phyloP scores from a whole-genome alignment of 1,284 basidiomycete genomes.

The Heterobasidion parviporum region DNA sequence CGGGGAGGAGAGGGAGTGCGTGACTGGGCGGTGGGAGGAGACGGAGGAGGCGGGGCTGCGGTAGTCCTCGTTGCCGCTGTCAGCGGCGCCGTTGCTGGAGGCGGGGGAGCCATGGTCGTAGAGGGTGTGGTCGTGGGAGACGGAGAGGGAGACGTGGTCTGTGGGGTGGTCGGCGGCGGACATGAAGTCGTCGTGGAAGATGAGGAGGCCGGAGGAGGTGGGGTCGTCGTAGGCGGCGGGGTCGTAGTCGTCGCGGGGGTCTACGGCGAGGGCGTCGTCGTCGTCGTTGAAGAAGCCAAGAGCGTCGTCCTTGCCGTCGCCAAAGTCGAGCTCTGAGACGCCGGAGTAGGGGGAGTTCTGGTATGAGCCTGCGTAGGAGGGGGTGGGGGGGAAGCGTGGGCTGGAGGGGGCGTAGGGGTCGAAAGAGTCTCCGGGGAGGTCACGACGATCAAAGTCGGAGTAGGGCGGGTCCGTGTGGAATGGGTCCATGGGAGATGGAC shows the following conservation, averaged over 20 bases:
- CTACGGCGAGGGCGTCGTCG: slow-evolving; percentile 24
- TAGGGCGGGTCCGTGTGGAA: not conserved
- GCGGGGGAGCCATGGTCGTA: slow-evolving; percentile 56
- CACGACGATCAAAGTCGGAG: not conserved
- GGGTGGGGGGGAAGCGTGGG: slow-evolving; percentile 34
- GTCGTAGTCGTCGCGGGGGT: slow-evolving; percentile 45
- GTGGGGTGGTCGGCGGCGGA: slow-evolving; percentile 22
- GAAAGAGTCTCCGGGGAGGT: slow-evolving; percentile 6
- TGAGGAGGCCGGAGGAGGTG: slow-evolving; percentile 37
- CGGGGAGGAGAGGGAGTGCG: slow-evolving; percentile 34
- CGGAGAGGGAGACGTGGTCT: slow-evolving; percentile 29
- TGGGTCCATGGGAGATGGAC: not conserved
- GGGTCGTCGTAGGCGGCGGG: slow-evolving; percentile 61
- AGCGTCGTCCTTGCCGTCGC: slow-evolving; percentile 32
- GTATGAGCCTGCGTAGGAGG: slow-evolving; percentile 48
- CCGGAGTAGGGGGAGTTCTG: slow-evolving; percentile 62
- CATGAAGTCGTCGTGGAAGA: slow-evolving; percentile 51
- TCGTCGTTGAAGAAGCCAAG: slow-evolving; percentile 33
- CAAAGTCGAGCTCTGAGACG: slow-evolving; percentile 55
- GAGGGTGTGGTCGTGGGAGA: slow-evolving; percentile 30
- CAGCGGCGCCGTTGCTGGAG: slow-evolving; percentile 42
- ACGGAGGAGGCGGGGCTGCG: slow-evolving; percentile 54
- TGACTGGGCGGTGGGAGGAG: slow-evolving; percentile 40
- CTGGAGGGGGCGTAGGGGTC: slow-evolving; percentile 14
- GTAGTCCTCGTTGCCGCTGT: slow-evolving; percentile 22